Evolutionary conservation across 345 rosid species (phyloP), one percentile per base, ranked within the genome.

Genomic region (Anacardium occidentale): DNA sequence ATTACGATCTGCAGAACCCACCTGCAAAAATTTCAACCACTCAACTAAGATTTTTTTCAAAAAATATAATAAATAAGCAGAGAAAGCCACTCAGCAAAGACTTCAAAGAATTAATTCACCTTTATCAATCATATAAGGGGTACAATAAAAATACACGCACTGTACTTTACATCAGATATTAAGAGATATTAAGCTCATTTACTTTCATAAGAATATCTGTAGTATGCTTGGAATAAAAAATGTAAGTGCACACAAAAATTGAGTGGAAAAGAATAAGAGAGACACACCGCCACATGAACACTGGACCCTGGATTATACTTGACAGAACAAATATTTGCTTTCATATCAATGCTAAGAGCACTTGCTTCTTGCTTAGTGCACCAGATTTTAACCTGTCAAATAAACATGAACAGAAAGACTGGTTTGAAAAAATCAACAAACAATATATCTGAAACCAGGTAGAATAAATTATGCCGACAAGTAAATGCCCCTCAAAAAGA

Each of bases 341-440:
- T 88, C 88, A 82, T 78, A 80, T 86, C 32, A 29, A 29, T 29
- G 32, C 24, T 22, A 9, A 7, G 79, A 77, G 79, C 90, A 70
- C 89, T 84, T 7, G 87, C 90, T 82, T 88, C 90, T 78, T 86
- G 87, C 32, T 83, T 85, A 48, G 79, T 82, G 83, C 89, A 86
- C 90, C 92, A 88, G 72, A 88, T 81, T 79, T 88, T 88, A 44
- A 86, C 92, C 92, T 88, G 83, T 34, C 25, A 21, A 22, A 82
- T 25, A 54, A 6, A 17, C 74, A 76, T n/a, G 34, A 21, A 62
- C 51, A 59, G 20, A 69, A 6, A 53, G 59, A 59, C 63, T 20
- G 56, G 10, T 12, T 55, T 12, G 21, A 58, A 37, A 50, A 4
- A n/a, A 44, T 52, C 70, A 70, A 54, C 52, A 45, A 47, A 44